Evolutionary conservation across 768 basidiomycete genomes (phyloP), one percentile per base, ranked within the genome.

Genomic region (Coprinopsis sp.): DNA sequence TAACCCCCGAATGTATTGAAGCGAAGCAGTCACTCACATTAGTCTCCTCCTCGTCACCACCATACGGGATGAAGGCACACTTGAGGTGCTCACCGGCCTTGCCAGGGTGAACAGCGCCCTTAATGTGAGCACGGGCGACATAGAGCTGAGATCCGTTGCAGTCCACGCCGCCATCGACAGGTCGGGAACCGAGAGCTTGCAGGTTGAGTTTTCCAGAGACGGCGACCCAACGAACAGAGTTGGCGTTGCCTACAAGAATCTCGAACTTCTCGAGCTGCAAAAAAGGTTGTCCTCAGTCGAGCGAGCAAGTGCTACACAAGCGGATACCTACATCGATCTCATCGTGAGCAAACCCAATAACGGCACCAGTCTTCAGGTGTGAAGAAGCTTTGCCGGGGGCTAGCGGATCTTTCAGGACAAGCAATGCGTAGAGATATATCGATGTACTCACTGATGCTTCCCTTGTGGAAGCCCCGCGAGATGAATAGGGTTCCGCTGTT

Each of bases 141-240:
- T 76, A 87, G 14, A 86, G 66, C 6, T 67, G 70, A 1, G 72
- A 67, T n/a, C 82, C 83, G 47, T 82, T 72, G 12, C 70, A 66
- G 58, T 88, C 86, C 23, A 62, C 68, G 2, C 87, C 87, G 39
- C 81, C 87, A 49, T 87, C 82, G 28, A 89, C 81, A 1, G 82
- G 83, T 4, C 50, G 62, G 37, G 63, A 63, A 37, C 74, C 66
- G 25, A 85, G 73, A 29, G 54, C 46, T 1, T 56, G 36, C 27
- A 77, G 47, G 43, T 78, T 68, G 47, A 86, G 51, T 5, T 57
- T 61, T 22, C 81, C 82, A 27, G 63, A 62, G 39, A 62, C 53
- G 39, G 68, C 51, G 1, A 83, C 78, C 86, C 86, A 89, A 39
- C 54, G 68, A 44, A 89, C 60, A 21, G 70, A 81, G 3, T 59